Evolutionary conservation across 768 basidiomycete genomes (phyloP), one percentile per base, ranked within the genome.

Genomic region (Russula dissimulans): DNA sequence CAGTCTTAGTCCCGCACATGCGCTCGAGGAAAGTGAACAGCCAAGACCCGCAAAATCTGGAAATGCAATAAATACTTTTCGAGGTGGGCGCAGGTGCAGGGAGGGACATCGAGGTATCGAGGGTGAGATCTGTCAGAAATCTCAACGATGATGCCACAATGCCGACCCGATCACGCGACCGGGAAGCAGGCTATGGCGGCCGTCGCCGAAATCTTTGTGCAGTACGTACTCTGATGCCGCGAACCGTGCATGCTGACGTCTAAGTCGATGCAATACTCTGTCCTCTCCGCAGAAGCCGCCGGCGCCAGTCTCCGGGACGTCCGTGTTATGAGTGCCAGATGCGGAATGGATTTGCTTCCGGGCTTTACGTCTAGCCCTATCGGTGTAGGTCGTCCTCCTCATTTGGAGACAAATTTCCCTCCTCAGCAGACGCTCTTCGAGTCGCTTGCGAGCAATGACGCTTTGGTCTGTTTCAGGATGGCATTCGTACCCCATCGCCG

Each of bases 21-120:
- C 42, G 41, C 22, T 11, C 41, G 41, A 36, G n/a, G 10, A 43
- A 51, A 50, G 29, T 39, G 26, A 22, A 5, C 60, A 39, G 54
- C 15, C 49, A 39, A 29, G 32, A n/a, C 42, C 26, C n/a, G 15
- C 47, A 50, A 55, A 56, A 44, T 43, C 38, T 26, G 26, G 56
- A 57, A 57, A 52, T 57, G 51, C 56, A 62, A 62, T 62, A 62
- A 62, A 57, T 36, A 57, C 61, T 53, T 62, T 62, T 62, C 45
- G 50, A 61, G 60, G 32, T 57, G 18, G 51, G 22, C 34, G 49
- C 49, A 4, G 32, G 17, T 2, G 45, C 6, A 56, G 60, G 61
- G 54, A 57, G 61, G 61, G 51, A 57, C 61, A 62, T 62, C 61
- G 61, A 43, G 56, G 56, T 36, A 62, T 62, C 61, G 61, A 62